Evolutionary conservation across 352 stramenopile genomes (phyloP), one percentile per base, ranked within the genome.

Genomic region (Globisporangium megalacanthum): DNA sequence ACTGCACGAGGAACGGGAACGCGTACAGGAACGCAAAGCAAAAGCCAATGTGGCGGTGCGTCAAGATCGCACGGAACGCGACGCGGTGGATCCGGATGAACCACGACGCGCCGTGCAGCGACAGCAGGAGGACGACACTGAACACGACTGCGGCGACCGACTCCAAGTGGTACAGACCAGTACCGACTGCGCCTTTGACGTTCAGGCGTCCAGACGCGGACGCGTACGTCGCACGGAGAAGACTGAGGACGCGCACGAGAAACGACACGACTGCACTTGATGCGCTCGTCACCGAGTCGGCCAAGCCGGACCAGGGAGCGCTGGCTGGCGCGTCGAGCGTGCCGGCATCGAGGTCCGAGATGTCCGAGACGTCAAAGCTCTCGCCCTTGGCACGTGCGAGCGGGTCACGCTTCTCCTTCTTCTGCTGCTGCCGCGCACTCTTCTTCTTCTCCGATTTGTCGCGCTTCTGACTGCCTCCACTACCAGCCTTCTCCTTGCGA

Each of bases 1-100:
- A 89, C 58, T 92, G 79, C 39, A 96, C 85, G 7, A 96, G 65
- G 49, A 88, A 88, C 15, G 86, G 86, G 42, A 94, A 96, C 4
- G 79, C 77, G 69, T 96, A 96, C 5, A 94, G 66, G 49, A 96
- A 94, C 9, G 76, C 73, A 64, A 94, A 94, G 69, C 84, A 93
- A 52, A 92, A 92, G 13, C 83, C 85, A 56, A 96, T 89, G 61
- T 94, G 84, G 11, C 77, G 79, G 61, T 93, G 83, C n/a, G 79
- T 86, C 53, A 91, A 60, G 36, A 93, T 72, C n/a, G 81, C 79
- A 6, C 81, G 81, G 60, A 93, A 90, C n/a, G 83, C 83, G 0
- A 92, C 72, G 8, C 82, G 81, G 60, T 94, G 85, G 37, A 94
- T 72, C 25, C 72, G 80, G 49, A 94, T 81, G 56, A 91, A 88